phyloP scores from a whole-genome alignment of 495 filamentous ascomycete genomes.

The Glarea lozoyensis region DNA sequence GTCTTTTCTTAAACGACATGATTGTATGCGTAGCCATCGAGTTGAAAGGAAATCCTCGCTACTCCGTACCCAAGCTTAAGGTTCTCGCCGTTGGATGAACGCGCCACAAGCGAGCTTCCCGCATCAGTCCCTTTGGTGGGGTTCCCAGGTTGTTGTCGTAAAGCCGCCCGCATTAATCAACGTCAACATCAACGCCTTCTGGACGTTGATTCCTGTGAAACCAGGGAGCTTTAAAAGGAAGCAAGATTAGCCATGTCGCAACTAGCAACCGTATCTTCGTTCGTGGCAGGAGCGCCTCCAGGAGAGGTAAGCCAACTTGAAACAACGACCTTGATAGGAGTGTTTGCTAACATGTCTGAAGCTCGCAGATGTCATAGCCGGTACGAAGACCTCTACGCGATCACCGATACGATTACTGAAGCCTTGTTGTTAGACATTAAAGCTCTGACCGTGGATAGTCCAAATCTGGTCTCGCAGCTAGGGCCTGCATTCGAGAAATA shows the following conservation, averaged over 20 bases:
- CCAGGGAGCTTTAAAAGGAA: neutral
- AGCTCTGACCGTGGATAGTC: constrained; percentile 62
- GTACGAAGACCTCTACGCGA: constrained; percentile 37
- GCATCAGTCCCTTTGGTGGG: neutral
- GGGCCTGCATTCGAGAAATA: constrained; percentile 84
- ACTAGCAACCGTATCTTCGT: constrained; percentile 65
- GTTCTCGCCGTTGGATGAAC: too few species aligned
- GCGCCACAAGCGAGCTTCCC: constrained; percentile 1
- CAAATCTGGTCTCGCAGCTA: constrained; percentile 58
- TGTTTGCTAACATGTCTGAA: constrained; percentile 30
- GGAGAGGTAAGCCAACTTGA: constrained; percentile 82
- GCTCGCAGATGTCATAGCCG: constrained; percentile 85
- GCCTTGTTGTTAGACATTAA: constrained; percentile 64
- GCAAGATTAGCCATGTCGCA: constrained; percentile 13
- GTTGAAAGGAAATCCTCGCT: too few species aligned
- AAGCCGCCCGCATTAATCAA: too few species aligned
- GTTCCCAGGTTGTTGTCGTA: neutral
- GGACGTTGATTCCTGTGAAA: too few species aligned
- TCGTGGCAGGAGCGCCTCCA: constrained; percentile 89
- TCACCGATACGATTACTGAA: constrained; percentile 7
- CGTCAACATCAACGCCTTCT: too few species aligned
- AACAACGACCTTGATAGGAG: neutral
- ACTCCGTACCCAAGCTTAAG: too few species aligned
- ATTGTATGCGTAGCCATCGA: too few species aligned
- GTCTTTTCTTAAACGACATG: too few species aligned